Percentiles rank a stretch among this genome's conserved stretches.
Conservation (phyloP, 768 basidiomycete genomes). For the Lactarius psammicola region DNA sequence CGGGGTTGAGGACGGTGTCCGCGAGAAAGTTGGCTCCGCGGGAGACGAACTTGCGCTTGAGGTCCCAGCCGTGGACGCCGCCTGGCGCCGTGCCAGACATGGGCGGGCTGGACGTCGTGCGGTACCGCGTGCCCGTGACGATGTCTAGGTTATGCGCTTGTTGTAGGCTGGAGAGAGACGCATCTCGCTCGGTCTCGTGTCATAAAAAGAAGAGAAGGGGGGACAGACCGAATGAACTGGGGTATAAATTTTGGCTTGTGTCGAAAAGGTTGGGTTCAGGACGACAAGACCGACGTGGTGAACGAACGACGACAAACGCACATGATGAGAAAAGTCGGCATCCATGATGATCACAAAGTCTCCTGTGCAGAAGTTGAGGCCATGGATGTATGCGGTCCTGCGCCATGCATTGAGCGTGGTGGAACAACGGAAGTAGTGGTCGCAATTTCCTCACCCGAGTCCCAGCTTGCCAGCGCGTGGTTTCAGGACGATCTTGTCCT, state of each 20-base stretch:
- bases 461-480: slow-evolving; percentile 90
- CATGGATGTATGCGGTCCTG: slow-evolving; percentile 91
- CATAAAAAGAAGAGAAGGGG: not conserved
- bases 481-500: slow-evolving; percentile 81
- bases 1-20: slow-evolving; percentile 78
- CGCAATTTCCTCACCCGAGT: slow-evolving; percentile 55
- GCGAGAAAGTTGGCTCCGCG: slow-evolving; percentile 90
- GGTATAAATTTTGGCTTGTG: slow-evolving; percentile 90
- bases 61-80: slow-evolving; percentile 90
- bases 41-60: slow-evolving; percentile 84
- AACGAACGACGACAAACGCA: slow-evolving; percentile 39
- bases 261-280: not conserved
- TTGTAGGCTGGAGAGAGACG: slow-evolving; percentile 58
- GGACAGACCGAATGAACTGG: slow-evolving; percentile 76
- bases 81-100: slow-evolving; percentile 65
- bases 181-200: slow-evolving; percentile 1
- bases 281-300: no score
- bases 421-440: not conserved
- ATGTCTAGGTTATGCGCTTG: slow-evolving; percentile 87
- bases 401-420: not conserved
- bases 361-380: slow-evolving; percentile 83
- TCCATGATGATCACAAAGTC: slow-evolving; percentile 98
- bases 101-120: slow-evolving; percentile 56
- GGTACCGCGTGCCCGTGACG: slow-evolving; percentile 90
- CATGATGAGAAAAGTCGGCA: slow-evolving; percentile 94